Evolutionary conservation across 176 grass and related monocot species (phyloP).

Genomic region (Cenchrus americanus): DNA sequence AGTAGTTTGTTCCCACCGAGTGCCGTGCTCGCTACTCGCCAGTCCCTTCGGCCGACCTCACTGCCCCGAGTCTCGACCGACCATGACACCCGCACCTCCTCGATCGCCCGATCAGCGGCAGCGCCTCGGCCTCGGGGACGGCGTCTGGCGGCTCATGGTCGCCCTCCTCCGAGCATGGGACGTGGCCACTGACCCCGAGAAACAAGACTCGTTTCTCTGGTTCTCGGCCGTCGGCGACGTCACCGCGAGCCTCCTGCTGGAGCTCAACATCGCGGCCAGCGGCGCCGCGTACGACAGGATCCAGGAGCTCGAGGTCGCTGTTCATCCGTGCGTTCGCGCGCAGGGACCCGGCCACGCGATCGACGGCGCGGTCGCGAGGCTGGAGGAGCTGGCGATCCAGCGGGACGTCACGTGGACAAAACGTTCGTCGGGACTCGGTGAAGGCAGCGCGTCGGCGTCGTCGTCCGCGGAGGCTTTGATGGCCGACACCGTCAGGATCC

Average conservation of each 20-base stretch:
- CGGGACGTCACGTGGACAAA: neutral
- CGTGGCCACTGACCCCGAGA: conserved; percentile 4
- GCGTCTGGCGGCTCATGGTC: neutral
- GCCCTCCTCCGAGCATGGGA: neutral
- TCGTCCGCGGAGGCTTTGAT: neutral
- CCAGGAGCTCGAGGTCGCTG: neutral
- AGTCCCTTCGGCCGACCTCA: too few relatives aligned
- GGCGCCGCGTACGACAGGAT: neutral
- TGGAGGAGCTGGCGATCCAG: conserved; percentile 1
- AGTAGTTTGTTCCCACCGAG: neutral
- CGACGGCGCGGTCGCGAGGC: neutral
- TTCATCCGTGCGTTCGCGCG: too few relatives aligned
- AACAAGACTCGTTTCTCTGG: neutral
- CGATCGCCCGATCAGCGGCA: neutral
- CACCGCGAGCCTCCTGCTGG: neutral
- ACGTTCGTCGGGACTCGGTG: neutral
- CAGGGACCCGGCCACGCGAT: neutral
- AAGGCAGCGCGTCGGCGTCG: neutral
- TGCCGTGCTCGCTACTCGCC: too few relatives aligned
- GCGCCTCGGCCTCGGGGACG: neutral
- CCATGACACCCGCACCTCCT: neutral
- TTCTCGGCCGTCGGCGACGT: neutral
- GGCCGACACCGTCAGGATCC: neutral
- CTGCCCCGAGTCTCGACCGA: neutral
- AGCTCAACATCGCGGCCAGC: neutral